A percentile compares a stretch with the other conserved stretches of the same genome.
Conservation (phyloP, 805 yeast genomes). For the Yamadazyma sp. region DNA sequence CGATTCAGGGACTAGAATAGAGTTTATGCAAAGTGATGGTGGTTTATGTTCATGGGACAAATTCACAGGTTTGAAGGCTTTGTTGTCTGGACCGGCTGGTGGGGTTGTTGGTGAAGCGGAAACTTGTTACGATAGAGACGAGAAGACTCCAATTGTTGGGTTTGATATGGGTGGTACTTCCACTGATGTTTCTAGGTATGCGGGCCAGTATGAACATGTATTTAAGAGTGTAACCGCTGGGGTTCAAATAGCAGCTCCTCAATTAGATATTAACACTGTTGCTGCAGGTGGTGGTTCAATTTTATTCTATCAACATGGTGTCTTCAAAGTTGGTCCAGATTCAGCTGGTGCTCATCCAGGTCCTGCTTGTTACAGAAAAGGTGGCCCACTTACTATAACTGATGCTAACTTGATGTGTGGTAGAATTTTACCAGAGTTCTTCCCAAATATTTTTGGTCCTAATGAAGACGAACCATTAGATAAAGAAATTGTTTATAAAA, state of each 20-base stretch:
- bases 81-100: conserved; percentile 95
- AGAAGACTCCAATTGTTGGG: conserved; percentile 31
- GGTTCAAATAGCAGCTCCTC: conserved; percentile 67
- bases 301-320: conserved; percentile 20
- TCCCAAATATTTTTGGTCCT: conserved; percentile 83
- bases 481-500: conserved; percentile 43
- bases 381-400: conserved; percentile 60
- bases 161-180: conserved; percentile 44
- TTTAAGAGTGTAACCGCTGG: conserved; percentile 85
- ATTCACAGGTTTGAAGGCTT: conserved; percentile 84
- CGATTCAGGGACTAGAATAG: conserved; percentile 19
- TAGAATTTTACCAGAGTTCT: conserved; percentile 65
- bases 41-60: conserved; percentile 79
- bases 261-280: conserved; percentile 39
- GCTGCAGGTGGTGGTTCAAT: conserved; percentile 46
- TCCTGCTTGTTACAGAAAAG: conserved; percentile 81
- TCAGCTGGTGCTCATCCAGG: conserved; percentile 88
- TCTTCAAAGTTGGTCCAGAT: conserved; percentile 78
- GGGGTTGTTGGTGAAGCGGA: conserved; percentile 92
- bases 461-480: conserved; percentile 72
- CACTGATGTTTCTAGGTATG: conserved; percentile 43
- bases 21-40: conserved; percentile 94
- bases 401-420: conserved; percentile 79
- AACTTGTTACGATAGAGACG: conserved; percentile 57
- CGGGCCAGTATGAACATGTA: conserved; percentile 71